Evolutionary conservation across 2,329 filamentous ascomycete genomes (phyloP), one percentile per base, ranked within the genome.

Genomic region (Arthroderma sp.): DNA sequence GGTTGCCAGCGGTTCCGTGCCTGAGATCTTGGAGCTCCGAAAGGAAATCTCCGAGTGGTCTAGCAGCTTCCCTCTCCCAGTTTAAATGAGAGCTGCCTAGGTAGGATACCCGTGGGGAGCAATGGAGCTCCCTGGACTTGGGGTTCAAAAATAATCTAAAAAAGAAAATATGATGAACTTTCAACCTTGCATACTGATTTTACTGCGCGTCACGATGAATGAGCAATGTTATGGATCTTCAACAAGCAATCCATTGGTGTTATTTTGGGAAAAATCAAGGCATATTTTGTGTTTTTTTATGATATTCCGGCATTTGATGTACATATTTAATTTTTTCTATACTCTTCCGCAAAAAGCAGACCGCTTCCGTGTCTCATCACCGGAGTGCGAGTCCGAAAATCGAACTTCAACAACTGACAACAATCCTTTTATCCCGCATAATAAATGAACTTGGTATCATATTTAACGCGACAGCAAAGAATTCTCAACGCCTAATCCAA

Each of bases 41-140:
- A 83, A 86, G 72, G 89, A 96, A 76, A 87, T 98, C 64, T 74
- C 86, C 39, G 70, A 70, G 40, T 98, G 89, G 89, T 86, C 85
- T 62, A 76, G 75, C 63, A 78, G 77, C 54, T 98, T 95, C 83
- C 91, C 91, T 60, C 83, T 98, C 51, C 91, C 91, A 50, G 59
- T 66, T 48, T 67, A 66, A 64, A 54, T 44, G 42, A 29, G n/a
- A 28, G 15, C 15, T 22, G 15, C 15, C 15, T 22, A 22, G 15
- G 15, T 22, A 22, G 15, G 15, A 22, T 22, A 22, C 15, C 15
- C 15, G 15, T 22, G 15, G 15, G 15, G 15, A 22, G 15, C 15
- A 22, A 22, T 22, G 15, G 15, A 22, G 15, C 15, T 22, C 15
- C 15, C 15, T 22, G 15, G 15, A 22, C 1, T 22, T 3, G 15